Evolutionary conservation across 306 rosid genomes (phyloP).

Genomic region (Prunus mira): DNA sequence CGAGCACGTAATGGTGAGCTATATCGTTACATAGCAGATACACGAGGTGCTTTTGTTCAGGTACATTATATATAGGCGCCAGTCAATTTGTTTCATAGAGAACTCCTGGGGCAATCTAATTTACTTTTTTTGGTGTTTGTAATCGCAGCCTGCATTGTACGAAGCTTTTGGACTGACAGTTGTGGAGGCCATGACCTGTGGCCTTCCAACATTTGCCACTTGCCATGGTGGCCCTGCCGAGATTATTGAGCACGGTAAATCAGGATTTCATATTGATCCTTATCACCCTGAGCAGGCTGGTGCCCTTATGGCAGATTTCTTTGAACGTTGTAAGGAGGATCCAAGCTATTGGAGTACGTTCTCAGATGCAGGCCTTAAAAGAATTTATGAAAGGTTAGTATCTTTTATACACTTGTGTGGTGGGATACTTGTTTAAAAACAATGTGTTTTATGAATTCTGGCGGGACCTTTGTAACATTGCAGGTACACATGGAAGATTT

Average conservation of each 20-base stretch:
- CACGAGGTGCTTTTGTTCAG: slow-evolving; percentile 85
- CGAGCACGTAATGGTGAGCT: slow-evolving; percentile 93
- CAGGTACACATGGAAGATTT: slow-evolving; percentile 95
- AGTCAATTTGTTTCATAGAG: slow-evolving; percentile 6
- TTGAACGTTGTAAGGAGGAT: slow-evolving; percentile 58
- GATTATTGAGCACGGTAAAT: slow-evolving; percentile 79
- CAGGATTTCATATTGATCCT: slow-evolving; percentile 94
- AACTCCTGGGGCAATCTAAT: not conserved
- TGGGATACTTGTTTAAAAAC: not conserved
- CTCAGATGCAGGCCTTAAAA: slow-evolving; percentile 76
- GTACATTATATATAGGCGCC: slow-evolving; percentile 27
- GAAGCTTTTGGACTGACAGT: slow-evolving; percentile 99
- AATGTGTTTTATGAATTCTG: not conserved
- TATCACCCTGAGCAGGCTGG: slow-evolving; percentile 79
- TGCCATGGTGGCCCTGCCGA: slow-evolving; percentile 96
- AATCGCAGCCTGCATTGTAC: slow-evolving; percentile 86
- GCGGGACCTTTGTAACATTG: slow-evolving; percentile 10
- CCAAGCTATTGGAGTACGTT: slow-evolving; percentile 65
- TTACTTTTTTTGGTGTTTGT: not conserved
- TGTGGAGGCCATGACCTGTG: slow-evolving; percentile 94
- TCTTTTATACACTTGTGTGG: not conserved
- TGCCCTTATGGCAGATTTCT: slow-evolving; percentile 56
- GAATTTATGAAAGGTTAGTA: slow-evolving; percentile 73
- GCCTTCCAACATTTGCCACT: slow-evolving; percentile 92
- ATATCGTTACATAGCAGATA: slow-evolving; percentile 87